Base-by-base conservation (phyloP, 2,329 filamentous ascomycete genomes). In the Metarhizium rileyi region DNA sequence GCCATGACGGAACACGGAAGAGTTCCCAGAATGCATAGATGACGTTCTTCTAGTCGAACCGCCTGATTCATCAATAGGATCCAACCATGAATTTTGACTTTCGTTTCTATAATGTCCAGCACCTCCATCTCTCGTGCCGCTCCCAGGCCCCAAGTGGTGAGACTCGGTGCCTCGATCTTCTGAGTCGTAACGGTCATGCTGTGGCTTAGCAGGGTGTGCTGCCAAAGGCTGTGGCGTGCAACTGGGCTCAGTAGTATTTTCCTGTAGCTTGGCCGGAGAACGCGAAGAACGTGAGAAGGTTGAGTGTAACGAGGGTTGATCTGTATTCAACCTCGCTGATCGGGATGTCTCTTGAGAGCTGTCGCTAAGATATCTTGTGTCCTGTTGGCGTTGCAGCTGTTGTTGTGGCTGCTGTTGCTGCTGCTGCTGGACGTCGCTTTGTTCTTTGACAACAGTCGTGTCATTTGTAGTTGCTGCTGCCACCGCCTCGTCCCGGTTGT, bases 51-150 rank as follows among this genome's bases (percentile, higher is more conserved):
- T 76, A 3, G 82, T 83, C 1, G 90, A 95, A 18, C 80, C 85
- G 33, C 84, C 87, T 22, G 90, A 95, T 59, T 95, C 90, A 63
- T 95, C 87, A 50, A 94, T 93, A 1, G 89, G 91, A 62, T 95
- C 88, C n/a, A 95, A 69, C 90, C 90, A 95, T 1, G 90, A 95
- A 47, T 86, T 89, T 53, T 85, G 83, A 60, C 87, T 91, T 10
- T 78, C 75, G 23, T 80, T 82, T 52, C 80, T 69, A 22, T 66
- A 65, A 56, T 81, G 78, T 9, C 71, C 47, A 9, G 50, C 28
- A 23, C 30, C 44, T 20, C 35, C 41, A 46, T 59, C 44, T 55
- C 53, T 48, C 41, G 58, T 43, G 45, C 51, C 50, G 59, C 52
- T 47, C 56, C 59, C 57, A 62, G 54, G 50, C 12, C 49, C 52